Conservation (phyloP, 169 alveolate species). For the Ichthyophthirius multifiliis region DNA sequence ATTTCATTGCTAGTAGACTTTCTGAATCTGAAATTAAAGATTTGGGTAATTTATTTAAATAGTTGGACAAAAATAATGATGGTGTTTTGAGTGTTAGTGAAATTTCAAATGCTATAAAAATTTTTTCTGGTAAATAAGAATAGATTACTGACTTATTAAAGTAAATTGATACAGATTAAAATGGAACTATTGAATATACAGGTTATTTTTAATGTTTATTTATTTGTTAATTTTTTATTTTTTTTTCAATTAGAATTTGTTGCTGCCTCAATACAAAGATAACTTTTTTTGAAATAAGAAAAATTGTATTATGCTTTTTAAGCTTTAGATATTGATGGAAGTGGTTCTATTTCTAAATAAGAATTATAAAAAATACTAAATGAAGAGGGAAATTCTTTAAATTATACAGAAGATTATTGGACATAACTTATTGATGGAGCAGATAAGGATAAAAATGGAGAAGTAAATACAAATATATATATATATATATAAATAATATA, state of each 20-base stretch:
- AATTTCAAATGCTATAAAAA: slow-evolving; percentile 18
- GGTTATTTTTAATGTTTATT: neutral
- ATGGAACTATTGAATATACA: slow-evolving; percentile 61
- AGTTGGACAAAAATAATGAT: slow-evolving; percentile 50
- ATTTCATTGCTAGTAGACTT: slow-evolving; percentile 54
- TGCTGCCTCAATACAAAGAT: slow-evolving; percentile 70
- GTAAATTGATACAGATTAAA: slow-evolving; percentile 48
- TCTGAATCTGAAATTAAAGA: slow-evolving; percentile 50
- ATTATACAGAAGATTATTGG: slow-evolving; percentile 23
- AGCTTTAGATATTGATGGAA: slow-evolving; percentile 62
- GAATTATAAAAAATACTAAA: slow-evolving; percentile 49
- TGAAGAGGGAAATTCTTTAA: neutral
- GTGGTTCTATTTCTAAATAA: slow-evolving; percentile 56
- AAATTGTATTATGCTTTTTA: slow-evolving; percentile 59
- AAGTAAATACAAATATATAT: neutral
- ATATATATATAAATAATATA: neutral
- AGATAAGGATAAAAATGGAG: slow-evolving; percentile 59
- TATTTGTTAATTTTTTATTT: neutral
- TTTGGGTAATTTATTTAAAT: slow-evolving; percentile 42
- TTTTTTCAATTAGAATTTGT: slow-evolving; percentile 45
- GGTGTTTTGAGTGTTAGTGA: slow-evolving; percentile 56
- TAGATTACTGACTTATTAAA: neutral
- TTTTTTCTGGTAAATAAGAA: neutral
- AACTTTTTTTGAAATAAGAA: slow-evolving; percentile 43
- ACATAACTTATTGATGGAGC: slow-evolving; percentile 40